phyloP scores from a whole-genome alignment of 164 flowering plant genomes.

The Vitis labrusca region DNA sequence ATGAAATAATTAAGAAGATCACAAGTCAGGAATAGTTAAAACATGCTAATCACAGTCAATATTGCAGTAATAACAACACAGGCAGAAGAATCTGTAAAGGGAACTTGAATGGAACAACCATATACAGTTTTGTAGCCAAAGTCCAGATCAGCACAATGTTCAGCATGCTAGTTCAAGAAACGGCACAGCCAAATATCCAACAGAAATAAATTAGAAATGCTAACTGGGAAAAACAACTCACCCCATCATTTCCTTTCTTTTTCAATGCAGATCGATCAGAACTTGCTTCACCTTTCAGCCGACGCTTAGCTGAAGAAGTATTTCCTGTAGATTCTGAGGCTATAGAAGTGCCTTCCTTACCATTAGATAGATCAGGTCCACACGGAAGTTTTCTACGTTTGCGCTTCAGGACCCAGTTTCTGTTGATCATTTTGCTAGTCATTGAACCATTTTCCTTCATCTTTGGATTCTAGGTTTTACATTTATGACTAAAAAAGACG shows the following conservation, averaged over 20 bases:
- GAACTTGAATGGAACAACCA: too few species aligned
- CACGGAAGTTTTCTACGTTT: conserved; percentile 70
- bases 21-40: not conserved
- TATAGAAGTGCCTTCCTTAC: conserved; percentile 39
- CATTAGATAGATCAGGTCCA: conserved; percentile 41
- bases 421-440: conserved; percentile 55
- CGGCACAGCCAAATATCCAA: not conserved
- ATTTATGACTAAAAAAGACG: conserved; percentile 16
- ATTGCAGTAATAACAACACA: not conserved
- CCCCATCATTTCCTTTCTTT: conserved; percentile 97
- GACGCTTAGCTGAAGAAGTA: conserved; percentile 41
- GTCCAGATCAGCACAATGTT: too few species aligned
- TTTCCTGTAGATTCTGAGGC: conserved; percentile 43
- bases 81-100: too few species aligned
- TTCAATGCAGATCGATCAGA: conserved; percentile 45
- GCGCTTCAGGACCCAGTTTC: conserved; percentile 86
- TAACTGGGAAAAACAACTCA: conserved; percentile 28
- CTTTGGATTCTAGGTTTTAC: conserved; percentile 20
- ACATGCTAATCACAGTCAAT: not conserved
- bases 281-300: conserved; percentile 33
- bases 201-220: conserved; percentile 1
- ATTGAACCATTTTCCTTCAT: conserved; percentile 66
- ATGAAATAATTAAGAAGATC: conserved; percentile 8
- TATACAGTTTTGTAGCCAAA: too few species aligned
- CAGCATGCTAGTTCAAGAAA: too few species aligned